Evolutionary conservation across 305 asterid species (phyloP), one percentile per base, ranked within the genome.

Genomic region (Fraxinus sp.): DNA sequence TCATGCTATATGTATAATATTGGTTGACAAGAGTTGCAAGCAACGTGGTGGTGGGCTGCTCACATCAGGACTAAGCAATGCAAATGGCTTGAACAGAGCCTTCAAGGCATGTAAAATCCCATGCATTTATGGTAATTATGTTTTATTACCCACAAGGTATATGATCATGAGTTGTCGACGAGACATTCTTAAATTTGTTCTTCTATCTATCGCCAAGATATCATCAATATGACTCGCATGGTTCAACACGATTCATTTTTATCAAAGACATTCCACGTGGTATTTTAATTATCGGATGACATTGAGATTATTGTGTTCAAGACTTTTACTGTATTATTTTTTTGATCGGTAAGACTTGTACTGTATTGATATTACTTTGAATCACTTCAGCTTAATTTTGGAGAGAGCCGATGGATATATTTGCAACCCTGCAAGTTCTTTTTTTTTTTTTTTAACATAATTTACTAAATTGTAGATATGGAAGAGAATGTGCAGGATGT

Each of bases 21-120:
- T 33, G 36, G 36, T 33, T 33, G 36, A 33, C 36, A 33, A 33
- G 98, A 79, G 99, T 97, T 46, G 98, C 98, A 76, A 96, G 91
- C 89, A 94, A 91, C 99, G 73, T 94, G 98, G 98, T 96, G 98
- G 99, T 93, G 95, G 97, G 98, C 99, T 0, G 91, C 95, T 92
- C 99, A 96, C 88, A 88, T 96, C 72, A 89, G 99, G 77, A 96
- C 98, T 22, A 96, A 96, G 84, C 99, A 96, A 83, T 90, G 98
- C 22, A 95, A 95, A 91, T 94, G 99, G 99, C 98, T 95, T 44
- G 98, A 94, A 64, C 98, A 93, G 68, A 87, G 93, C 91, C 90
- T 94, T 68, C 93, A 86, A 83, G 99, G 99, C 94, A 87, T 26
- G 22, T 32, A 4, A 37, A 11, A 49, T 16, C 26, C 13, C 46